Evolutionary conservation across 2,329 filamentous ascomycete species (phyloP).

Genomic region (Nigrospora sphaerica): DNA sequence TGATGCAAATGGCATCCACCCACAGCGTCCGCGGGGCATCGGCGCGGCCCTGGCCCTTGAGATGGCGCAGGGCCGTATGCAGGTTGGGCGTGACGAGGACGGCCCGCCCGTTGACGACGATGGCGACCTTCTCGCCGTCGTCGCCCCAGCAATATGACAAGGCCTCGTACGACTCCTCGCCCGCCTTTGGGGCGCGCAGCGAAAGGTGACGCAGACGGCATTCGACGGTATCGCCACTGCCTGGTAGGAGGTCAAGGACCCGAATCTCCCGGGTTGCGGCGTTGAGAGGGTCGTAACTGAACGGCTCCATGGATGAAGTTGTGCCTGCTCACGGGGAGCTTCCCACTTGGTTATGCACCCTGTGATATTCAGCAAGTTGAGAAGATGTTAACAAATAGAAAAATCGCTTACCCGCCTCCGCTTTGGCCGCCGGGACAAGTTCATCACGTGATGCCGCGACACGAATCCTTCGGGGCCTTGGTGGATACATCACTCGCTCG

Average conservation of each 20-base stretch:
- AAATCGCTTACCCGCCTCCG: too few species aligned
- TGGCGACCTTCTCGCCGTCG: background rate
- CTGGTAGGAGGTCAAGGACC: conserved; percentile 4
- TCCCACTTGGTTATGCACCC: too few species aligned
- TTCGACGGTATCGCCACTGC: background rate
- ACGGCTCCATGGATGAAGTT: background rate
- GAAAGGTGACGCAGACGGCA: conserved; percentile 6
- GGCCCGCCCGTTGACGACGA: conserved; percentile 2
- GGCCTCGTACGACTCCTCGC: conserved; percentile 5
- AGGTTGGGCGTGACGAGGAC: conserved; percentile 7
- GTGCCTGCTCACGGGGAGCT: too few species aligned
- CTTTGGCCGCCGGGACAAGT: too few species aligned
- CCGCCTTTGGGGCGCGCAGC: background rate
- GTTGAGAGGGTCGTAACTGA: background rate
- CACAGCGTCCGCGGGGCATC: background rate
- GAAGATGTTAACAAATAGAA: too few species aligned
- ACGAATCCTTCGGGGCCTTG: too few species aligned
- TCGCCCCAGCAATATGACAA: conserved; percentile 7
- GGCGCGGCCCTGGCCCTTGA: background rate
- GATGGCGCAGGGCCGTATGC: conserved; percentile 4
- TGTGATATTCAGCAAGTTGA: too few species aligned
- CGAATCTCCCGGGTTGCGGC: conserved; percentile 3
- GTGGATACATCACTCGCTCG: too few species aligned
- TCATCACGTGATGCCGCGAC: too few species aligned
- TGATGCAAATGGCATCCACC: background rate